Base-by-base conservation (phyloP, 345 rosid species). In the Bretschneidera sinensis region DNA sequence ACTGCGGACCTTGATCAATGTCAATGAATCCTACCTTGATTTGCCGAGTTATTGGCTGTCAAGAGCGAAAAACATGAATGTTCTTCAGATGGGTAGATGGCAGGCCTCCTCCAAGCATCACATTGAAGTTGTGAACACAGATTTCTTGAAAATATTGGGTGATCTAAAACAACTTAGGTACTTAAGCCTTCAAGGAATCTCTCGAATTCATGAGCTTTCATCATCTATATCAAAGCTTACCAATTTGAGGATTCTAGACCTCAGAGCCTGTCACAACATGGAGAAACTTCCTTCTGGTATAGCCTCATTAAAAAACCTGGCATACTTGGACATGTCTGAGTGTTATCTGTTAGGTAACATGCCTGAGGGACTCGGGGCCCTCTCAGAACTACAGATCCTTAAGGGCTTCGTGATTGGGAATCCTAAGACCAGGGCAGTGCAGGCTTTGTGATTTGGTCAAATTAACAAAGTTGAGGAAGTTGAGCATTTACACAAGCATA, bases 1-100 rank as follows among this genome's bases (percentile, higher is more conserved):
- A 17, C 50, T n/a, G 60, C 5, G 9, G 59, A 2, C 59, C 54
- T 52, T 75, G 51, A 70, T 78, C 64, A 78, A 75, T 63, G 48
- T 75, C 18, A 67, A 35, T 14, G 52, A 70, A 59, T 14, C 52
- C 15, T 67, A 60, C 63, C 74, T 69, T 24, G 62, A 61, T 43
- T 71, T 78, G 9, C 63, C 25, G 22, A 16, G 2, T 7, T 76
- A 70, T 5, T 70, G 59, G 58, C 53, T 81, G 19, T 22, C 51
- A n/a, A n/a, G 9, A 75, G 64, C 75, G 66, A 65, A 21, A 33
- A 51, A 20, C 3, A 19, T 78, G 17, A 34, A 15, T 0, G 76
- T 68, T 68, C 75, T 81, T 6, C 63, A 74, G 21, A 63, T 81
- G 21, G 85, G 85, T 23, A 39, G 61, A 62, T 78, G 85, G 82